Base-by-base conservation (phyloP, 2,329 filamentous ascomycete genomes). In the Fusarium continuum region DNA sequence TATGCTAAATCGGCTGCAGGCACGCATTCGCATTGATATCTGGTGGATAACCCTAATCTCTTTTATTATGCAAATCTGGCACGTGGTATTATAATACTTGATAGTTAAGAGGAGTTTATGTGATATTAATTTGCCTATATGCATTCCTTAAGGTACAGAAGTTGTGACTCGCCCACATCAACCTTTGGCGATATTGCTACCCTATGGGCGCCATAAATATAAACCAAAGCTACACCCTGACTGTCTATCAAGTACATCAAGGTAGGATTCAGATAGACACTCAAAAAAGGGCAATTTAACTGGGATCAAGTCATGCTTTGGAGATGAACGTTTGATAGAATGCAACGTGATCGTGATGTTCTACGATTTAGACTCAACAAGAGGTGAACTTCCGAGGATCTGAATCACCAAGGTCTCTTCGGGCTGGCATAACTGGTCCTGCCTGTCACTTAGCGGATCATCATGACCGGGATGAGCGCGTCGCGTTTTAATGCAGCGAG, bases 311-410 rank as follows among this genome's bases (percentile, higher is more conserved):
- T 41, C 38, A 51, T 39, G 45, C 36, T n/a, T 48, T 59, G 38
- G 39, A 59, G 47, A 68, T 47, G 58, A 61, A 61, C 20, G 35
- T 25, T 47, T 32, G 48, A 54, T 57, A 22, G 28, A 10, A 68
- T 65, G 50, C 50, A 56, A 68, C 53, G 32, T 49, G 53, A 68
- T 61, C 38, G 52, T 35, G 25, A 57, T 22, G 23, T 32, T 35
- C 19, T 51, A 38, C 25, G 48, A 47, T 49, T 29, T 34, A 40
- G 40, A 61, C 62, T 38, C 32, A 53, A 57, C 32, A 22, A 47
- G 22, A 11, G 36, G 40, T 39, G n/a, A n/a, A n/a, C n/a, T n/a
- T n/a, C n/a, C 43, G 31, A 34, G 36, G 44, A 40, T 46, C 17
- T 32, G 16, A 29, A 20, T 13, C 35, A 26, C 20, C 16, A 17